A percentile compares a stretch with the other conserved stretches of the same genome.
phyloP scores from a whole-genome alignment of 1,139 yeast genomes.

The Suhomyces yuchorum region DNA sequence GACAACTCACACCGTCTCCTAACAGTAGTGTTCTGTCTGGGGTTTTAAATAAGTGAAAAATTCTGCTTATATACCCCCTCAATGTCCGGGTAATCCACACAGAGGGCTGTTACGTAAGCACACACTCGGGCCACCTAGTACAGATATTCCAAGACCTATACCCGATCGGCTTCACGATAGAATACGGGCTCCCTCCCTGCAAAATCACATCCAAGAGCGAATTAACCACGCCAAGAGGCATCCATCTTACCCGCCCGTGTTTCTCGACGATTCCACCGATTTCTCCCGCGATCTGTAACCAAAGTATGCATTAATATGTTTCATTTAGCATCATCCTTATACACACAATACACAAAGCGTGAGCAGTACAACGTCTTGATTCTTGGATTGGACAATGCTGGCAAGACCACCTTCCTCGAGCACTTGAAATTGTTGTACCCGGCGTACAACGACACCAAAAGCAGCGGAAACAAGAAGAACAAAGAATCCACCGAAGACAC shows the following conservation, averaged over 20 bases:
- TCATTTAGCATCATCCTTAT: constrained; percentile 49
- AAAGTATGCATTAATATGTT: constrained; percentile 31
- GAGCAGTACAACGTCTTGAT: constrained; percentile 65
- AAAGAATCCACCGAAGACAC: constrained; percentile 8
- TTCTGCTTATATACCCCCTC: constrained; percentile 3
- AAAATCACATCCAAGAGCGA: neutral
- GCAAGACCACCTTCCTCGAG: constrained; percentile 79
- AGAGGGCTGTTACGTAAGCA: constrained; percentile 3
- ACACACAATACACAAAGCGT: constrained; percentile 50
- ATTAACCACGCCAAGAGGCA: neutral
- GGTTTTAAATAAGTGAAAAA: neutral
- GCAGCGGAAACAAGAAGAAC: neutral
- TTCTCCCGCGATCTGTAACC: neutral
- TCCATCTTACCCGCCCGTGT: neutral
- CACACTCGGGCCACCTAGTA: neutral
- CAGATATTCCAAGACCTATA: neutral
- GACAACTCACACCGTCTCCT: constrained; percentile 9
- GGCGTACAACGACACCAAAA: constrained; percentile 26
- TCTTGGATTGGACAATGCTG: constrained; percentile 93
- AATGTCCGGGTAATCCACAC: constrained; percentile 14
- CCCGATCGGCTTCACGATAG: neutral
- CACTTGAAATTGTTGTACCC: constrained; percentile 46
- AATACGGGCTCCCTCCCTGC: neutral
- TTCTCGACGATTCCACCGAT: neutral
- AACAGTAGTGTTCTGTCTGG: constrained; percentile 9